Conservation (phyloP, 805 yeast species). For the Starmerella bombicola region DNA sequence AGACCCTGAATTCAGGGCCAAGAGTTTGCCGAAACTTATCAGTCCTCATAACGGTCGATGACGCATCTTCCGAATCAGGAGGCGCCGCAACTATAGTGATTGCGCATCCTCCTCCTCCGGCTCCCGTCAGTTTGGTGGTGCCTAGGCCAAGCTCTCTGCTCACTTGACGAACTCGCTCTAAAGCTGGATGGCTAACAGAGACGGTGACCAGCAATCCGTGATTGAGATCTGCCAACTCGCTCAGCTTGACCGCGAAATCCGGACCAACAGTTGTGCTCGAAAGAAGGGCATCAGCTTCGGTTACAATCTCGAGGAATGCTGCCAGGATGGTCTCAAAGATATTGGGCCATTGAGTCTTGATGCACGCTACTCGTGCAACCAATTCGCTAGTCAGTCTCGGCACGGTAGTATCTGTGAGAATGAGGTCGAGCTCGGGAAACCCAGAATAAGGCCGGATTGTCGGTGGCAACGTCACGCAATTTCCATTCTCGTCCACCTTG, state of each 20-base stretch:
- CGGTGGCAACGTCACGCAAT: constrained; percentile 25
- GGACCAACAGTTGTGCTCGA: constrained; percentile 34
- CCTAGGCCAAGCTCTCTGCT: constrained; percentile 59
- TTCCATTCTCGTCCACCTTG: constrained; percentile 16
- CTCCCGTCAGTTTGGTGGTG: constrained; percentile 89
- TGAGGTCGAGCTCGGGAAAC: constrained; percentile 59
- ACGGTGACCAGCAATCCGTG: constrained; percentile 77
- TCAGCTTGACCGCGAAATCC: constrained; percentile 23
- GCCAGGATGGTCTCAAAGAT: constrained; percentile 49
- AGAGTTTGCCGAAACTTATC: constrained; percentile 28
- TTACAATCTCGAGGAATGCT: constrained; percentile 63
- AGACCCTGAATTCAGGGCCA: constrained; percentile 54
- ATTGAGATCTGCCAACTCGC: constrained; percentile 56
- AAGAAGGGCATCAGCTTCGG: constrained; percentile 59
- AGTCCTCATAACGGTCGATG: constrained; percentile 17
- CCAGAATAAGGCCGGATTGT: constrained; percentile 55
- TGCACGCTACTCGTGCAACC: constrained; percentile 59
- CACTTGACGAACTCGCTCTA: constrained; percentile 60
- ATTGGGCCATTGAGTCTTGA: constrained; percentile 42
- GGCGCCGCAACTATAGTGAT: constrained; percentile 57
- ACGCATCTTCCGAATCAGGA: constrained; percentile 20
- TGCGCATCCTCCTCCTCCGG: constrained; percentile 99
- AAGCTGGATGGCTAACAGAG: constrained; percentile 87
- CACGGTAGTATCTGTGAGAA: constrained; percentile 74
- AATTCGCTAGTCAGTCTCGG: constrained; percentile 78